Percentiles rank a stretch among this genome's conserved stretches.
These are phyloP conservation scores for Angomonas ambiguus DNA, from an alignment of 208 protist species.

Conservation along the genomic window DNA sequence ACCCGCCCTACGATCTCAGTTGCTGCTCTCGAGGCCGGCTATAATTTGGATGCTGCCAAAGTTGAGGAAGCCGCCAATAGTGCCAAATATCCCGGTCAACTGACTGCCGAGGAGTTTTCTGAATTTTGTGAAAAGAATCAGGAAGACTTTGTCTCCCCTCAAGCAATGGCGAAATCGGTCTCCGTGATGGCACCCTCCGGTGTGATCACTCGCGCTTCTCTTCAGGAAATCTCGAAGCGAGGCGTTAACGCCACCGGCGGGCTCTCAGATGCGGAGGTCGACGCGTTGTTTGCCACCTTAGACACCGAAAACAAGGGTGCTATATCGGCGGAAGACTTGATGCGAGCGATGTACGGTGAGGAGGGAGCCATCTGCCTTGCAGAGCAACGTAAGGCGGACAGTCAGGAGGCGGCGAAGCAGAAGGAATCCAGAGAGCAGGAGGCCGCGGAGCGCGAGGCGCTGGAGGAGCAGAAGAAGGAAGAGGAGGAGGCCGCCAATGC, in stretches of 20 bases:
- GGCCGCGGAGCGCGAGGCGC: constrained; percentile 16
- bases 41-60: constrained; percentile 46
- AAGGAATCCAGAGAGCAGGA: constrained; percentile 15
- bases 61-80: constrained; percentile 49
- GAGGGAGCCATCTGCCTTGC: constrained; percentile 41
- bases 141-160: constrained; percentile 32
- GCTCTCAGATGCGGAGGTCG: constrained; percentile 67
- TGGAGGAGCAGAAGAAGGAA: constrained; percentile 12
- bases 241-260: constrained; percentile 28
- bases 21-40: constrained; percentile 79
- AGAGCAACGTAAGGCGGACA: constrained; percentile 47
- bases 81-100: constrained; percentile 55
- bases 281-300: constrained; percentile 73
- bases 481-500: constrained; percentile 15
- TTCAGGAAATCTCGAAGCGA: constrained; percentile 57
- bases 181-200: constrained; percentile 60
- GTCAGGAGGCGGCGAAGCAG: constrained; percentile 22
- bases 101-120: constrained; percentile 72
- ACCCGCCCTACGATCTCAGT: constrained; percentile 54
- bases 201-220: constrained; percentile 69
- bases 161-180: constrained; percentile 65
- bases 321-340: constrained; percentile 61
- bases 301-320: constrained; percentile 66
- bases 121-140: constrained; percentile 61
- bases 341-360: constrained; percentile 73